Conservation (phyloP, 1,284 basidiomycete species). For the Fomitopsis pinicola region DNA sequence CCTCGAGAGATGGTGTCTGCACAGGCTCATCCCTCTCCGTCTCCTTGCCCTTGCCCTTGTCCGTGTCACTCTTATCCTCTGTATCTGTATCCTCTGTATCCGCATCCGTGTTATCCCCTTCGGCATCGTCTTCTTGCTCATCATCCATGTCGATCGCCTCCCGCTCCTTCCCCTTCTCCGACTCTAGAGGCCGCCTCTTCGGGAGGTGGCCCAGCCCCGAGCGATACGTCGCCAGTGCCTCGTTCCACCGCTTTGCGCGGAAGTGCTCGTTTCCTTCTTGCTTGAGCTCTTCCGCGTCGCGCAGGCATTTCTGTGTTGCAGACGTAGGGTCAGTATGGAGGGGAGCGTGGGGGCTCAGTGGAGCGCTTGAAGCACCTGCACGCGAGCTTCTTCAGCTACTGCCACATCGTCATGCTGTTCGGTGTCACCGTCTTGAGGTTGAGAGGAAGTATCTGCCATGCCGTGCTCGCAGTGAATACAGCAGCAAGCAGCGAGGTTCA, state of each 20-base stretch:
- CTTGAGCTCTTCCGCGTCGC: slow-evolving; percentile 56
- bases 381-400: slow-evolving; percentile 2
- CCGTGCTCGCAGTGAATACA: neutral
- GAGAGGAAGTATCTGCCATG: neutral
- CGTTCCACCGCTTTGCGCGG: slow-evolving; percentile 50
- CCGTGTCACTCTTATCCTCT: neutral
- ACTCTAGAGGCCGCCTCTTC: slow-evolving; percentile 26
- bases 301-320: slow-evolving; percentile 36
- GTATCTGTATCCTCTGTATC: neutral
- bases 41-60: slow-evolving; percentile 3
- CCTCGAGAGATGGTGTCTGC: slow-evolving; percentile 20
- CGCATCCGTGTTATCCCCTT: neutral
- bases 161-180: slow-evolving; percentile 24
- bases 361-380: slow-evolving; percentile 9
- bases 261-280: slow-evolving; percentile 54
- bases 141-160: slow-evolving; percentile 25
- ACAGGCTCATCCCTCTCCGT: slow-evolving; percentile 11
- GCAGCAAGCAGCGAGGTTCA: neutral
- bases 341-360: neutral
- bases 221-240: slow-evolving; percentile 61
- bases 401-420: neutral
- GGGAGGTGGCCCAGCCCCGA: slow-evolving; percentile 58
- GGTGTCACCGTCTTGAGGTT: neutral
- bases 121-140: slow-evolving; percentile 14
- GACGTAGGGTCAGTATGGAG: neutral